A percentile compares a stretch with the other conserved stretches of the same genome.
Evolutionary conservation across 2,329 filamentous ascomycete species (phyloP).

Genomic region (Hawksworthiomyces lignivorus): DNA sequence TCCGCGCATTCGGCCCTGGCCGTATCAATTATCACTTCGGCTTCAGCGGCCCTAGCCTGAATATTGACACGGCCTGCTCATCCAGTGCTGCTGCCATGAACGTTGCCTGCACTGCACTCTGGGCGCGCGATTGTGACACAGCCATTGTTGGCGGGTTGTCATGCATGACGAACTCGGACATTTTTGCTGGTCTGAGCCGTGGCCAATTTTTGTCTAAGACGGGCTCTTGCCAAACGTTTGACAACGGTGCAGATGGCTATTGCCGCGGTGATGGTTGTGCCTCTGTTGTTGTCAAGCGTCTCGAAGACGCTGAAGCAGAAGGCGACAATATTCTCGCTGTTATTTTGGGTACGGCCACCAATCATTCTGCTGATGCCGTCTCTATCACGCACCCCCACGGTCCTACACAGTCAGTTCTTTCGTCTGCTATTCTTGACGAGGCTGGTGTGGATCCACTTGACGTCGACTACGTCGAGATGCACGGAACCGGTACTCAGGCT

Average conservation of each 20-base stretch:
- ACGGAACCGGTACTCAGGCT: constrained; percentile 80
- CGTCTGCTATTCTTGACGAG: constrained; percentile 60
- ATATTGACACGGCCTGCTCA: constrained; percentile 71
- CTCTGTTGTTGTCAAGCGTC: constrained; percentile 68
- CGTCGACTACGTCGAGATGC: constrained; percentile 81
- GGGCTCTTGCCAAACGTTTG: constrained; percentile 72
- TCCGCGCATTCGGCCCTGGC: constrained; percentile 38
- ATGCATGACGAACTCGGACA: constrained; percentile 73
- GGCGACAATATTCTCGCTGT: constrained; percentile 71
- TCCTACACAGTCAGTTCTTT: constrained; percentile 65
- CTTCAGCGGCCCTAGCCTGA: constrained; percentile 65
- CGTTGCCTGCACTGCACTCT: constrained; percentile 63
- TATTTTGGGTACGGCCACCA: constrained; percentile 67
- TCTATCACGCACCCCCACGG: constrained; percentile 81
- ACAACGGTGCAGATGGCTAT: constrained; percentile 74
- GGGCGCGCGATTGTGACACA: constrained; percentile 71
- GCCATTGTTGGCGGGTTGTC: constrained; percentile 73
- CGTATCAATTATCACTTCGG: constrained; percentile 72
- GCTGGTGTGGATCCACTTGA: constrained; percentile 69
- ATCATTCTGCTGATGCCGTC: constrained; percentile 72
- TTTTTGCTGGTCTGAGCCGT: constrained; percentile 66
- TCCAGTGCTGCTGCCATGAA: constrained; percentile 67
- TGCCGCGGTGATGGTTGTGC: constrained; percentile 69
- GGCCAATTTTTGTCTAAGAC: constrained; percentile 73
- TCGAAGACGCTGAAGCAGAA: constrained; percentile 69